Evolutionary conservation across 75 land plant species (phyloP).

Genomic region (Gnetum montanum): DNA sequence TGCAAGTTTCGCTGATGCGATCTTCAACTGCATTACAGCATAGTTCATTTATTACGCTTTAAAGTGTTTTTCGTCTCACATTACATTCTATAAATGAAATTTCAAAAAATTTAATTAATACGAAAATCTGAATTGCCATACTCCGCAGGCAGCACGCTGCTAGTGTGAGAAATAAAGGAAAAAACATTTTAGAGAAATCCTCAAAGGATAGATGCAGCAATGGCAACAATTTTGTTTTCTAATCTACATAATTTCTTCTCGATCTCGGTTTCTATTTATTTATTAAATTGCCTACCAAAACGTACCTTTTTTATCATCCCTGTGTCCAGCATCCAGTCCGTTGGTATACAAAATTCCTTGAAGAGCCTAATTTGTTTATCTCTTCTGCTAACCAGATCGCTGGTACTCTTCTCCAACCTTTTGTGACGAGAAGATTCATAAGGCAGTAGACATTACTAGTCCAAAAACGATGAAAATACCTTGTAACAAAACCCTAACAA

Average conservation of each 20-base stretch:
- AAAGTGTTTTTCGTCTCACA: too few relatives aligned
- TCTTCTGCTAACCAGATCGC: constrained; percentile 43
- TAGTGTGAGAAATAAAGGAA: background rate
- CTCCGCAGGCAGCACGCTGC: background rate
- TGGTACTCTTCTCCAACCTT: constrained; percentile 57
- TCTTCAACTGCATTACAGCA: constrained; percentile 37
- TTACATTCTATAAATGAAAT: too few relatives aligned
- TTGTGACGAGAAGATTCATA: background rate
- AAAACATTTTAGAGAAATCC: background rate
- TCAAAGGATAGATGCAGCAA: background rate
- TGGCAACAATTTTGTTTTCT: too few relatives aligned
- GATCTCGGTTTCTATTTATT: too few relatives aligned
- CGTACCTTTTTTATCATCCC: constrained; percentile 52
- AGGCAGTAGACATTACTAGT: background rate
- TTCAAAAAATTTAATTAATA: background rate
- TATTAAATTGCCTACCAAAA: too few relatives aligned
- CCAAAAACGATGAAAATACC: background rate
- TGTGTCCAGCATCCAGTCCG: constrained; percentile 67
- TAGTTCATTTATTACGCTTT: background rate
- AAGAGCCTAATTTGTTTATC: constrained; percentile 30
- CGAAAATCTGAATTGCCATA: background rate
- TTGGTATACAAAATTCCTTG: constrained; percentile 62
- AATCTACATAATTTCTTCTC: too few relatives aligned
- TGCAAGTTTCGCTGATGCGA: constrained; percentile 60
- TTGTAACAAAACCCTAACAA: background rate